Evolutionary conservation across 352 stramenopile species (phyloP), one percentile per base, ranked within the genome.

Genomic region (Phytophthora fragariae): DNA sequence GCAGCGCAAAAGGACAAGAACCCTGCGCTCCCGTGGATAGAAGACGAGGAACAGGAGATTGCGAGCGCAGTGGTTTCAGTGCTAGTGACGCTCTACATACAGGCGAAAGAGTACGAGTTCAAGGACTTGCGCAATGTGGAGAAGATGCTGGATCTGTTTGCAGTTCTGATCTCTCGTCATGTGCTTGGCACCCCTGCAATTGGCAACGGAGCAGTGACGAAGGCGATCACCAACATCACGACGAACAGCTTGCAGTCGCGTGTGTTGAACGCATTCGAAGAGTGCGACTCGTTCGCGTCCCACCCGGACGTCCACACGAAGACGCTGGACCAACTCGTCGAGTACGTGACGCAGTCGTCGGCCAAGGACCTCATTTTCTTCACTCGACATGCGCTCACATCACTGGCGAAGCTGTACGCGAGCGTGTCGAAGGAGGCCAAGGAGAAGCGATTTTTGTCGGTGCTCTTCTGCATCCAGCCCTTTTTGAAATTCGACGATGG

Each of bases 191-290:
- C 70, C 8, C 63, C 75, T 31, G 54, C 63, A 2, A 77, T 77
- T 21, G 58, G 62, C 17, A 83, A 84, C 27, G 73, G 75, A 31
- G 61, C 67, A 9, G 60, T 71, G 19, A 74, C 57, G 2, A 83
- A 82, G 62, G 64, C 72, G 9, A 68, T 87, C 31, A 82, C 82
- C 9, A 92, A 89, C 56, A 84, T 94, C 49, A 92, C 85, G 15
- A 92, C 82, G n/a, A 95, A 92, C 68, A 94, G 86, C 27, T 77
- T 96, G 11, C 88, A 94, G 70, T 93, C 88, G 1, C 84, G 89
- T 8, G 87, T 96, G 14, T 75, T 96, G 11, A 95, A 96, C 33
- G 87, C 85, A 3, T 96, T 93, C 46, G 90, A 96, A 75, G 90
- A 94, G 37, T 96, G 88, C 55, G 78, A 71, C 0, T 95, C 84